Evolutionary conservation across 2,329 filamentous ascomycete genomes (phyloP), one percentile per base, ranked within the genome.

Genomic region (Fusarium mangiferae): DNA sequence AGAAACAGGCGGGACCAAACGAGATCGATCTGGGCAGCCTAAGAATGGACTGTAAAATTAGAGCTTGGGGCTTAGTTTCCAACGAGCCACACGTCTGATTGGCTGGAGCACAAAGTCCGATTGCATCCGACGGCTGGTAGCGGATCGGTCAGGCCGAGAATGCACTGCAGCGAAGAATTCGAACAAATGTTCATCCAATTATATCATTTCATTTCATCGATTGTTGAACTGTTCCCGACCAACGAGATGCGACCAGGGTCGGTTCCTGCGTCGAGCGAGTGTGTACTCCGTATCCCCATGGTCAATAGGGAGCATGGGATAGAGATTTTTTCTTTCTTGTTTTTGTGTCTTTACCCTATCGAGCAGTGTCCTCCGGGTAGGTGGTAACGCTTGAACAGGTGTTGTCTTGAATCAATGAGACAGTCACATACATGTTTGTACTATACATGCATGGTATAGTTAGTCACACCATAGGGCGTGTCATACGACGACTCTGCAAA

Each of bases 141-240:
- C 73, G 57, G 71, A 62, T 77, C 75, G 75, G 75, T 56, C 72
- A 72, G 69, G 56, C 75, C 75, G 75, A 77, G 62, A 64, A 41
- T 22, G 58, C 45, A 51, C 62, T 72, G 65, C 68, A 65, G 70
- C 60, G 42, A 61, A 75, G 30, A 52, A 42, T 57, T 58, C 39
- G 20, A 42, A 62, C 48, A 55, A 60, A 48, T 46, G 46, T 36
- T 57, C 48, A 65, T 49, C 72, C 68, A 75, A 61, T 63, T 61
- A 74, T 41, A 42, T 61, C 46, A 41, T 46, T 71, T 62, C 38
- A 41, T 58, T 62, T 38, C 42, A 41, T 59, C 26, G 35, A 59
- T 60, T 52, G 35, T 57, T 58, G 64, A 55, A 56, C 39, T 46
- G 48, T 67, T 38, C 49, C 24, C 28, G 49, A 66, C 54, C 61